These are phyloP conservation scores for Carex littledalei DNA, from an alignment of 176 grass and related monocot species.

Conservation along the genomic window DNA sequence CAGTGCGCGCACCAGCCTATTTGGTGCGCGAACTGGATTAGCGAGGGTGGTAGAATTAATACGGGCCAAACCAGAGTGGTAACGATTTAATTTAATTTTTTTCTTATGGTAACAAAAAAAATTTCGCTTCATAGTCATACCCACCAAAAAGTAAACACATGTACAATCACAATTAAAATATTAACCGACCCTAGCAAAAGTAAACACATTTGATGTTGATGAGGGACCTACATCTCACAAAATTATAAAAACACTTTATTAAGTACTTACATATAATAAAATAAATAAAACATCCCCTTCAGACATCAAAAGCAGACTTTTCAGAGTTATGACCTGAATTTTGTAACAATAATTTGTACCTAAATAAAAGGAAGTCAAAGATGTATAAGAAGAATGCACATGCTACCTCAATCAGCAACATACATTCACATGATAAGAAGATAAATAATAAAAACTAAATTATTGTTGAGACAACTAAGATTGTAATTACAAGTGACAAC, in stretches of 20 bases:
- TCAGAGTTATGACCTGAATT: not conserved
- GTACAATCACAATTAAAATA: not conserved
- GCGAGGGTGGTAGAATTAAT: too few relatives aligned
- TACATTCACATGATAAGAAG: slow-evolving; percentile 2
- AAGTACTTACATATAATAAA: not conserved
- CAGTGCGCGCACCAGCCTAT: too few relatives aligned
- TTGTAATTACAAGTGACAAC: not conserved
- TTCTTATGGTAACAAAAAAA: too few relatives aligned
- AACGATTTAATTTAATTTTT: too few relatives aligned
- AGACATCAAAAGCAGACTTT: not conserved
- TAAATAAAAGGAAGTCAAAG: not conserved
- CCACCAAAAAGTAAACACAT: not conserved
- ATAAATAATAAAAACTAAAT: not conserved
- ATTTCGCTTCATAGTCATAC: too few relatives aligned
- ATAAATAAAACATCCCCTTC: not conserved
- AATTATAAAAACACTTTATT: not conserved
- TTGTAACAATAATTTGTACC: not conserved
- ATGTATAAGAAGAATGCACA: not conserved
- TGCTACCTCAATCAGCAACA: not conserved
- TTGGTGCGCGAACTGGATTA: too few relatives aligned
- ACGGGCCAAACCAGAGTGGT: too few relatives aligned
- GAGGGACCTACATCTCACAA: not conserved
- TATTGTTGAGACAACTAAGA: not conserved
- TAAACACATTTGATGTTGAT: not conserved
- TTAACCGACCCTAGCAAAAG: not conserved